Evolutionary conservation across 1,139 yeast species (phyloP), one percentile per base, ranked within the genome.

Genomic region (Candida pseudoviswanathii): DNA sequence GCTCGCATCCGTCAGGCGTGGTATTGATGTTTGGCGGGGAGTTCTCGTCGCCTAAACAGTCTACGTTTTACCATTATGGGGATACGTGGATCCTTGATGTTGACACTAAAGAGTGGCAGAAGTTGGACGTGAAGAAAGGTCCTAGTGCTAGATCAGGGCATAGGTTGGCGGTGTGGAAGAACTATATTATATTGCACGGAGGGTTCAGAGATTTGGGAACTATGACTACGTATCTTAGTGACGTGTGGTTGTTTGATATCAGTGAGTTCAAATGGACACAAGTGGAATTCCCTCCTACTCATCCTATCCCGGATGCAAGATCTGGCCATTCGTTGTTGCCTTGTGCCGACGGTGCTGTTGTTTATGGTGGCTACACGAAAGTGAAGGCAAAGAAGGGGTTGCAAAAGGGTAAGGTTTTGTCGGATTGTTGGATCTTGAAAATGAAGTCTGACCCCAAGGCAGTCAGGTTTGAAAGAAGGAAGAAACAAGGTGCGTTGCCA

Each of bases 361-460:
- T 92, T 2, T 89, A 89, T 78, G 99, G 99, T 54, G 99, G 99
- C 6, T 94, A 94, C 63, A 85, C 96, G 60, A 94, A 91, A 69
- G 91, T 91, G 32, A 94, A 92, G 64, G 96, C 96, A 3, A 84
- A 87, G 41, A 89, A 89, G 64, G 96, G 96, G 27, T 71, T 85
- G 47, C 96, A 90, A 62, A 90, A 90, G 72, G 98, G 99, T 51
- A 92, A 92, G 61, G 90, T 90, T n/a, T 80, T 90, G 58, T 78
- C 81, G 32, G 99, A 94, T 66, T 80, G 89, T 49, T 94, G 99
- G 99, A 65, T 83, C 10, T 71, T 94, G 60, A 89, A 86, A 62
- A 90, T 92, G 96, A 89, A 89, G 65, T 69, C 86, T 10, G 97
- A 92, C 62, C 78, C 92, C n/a, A 81, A 82, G 55, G 86, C 81